Base-by-base conservation (phyloP, 179 eudicot species). In the Patellifolia procumbens region DNA sequence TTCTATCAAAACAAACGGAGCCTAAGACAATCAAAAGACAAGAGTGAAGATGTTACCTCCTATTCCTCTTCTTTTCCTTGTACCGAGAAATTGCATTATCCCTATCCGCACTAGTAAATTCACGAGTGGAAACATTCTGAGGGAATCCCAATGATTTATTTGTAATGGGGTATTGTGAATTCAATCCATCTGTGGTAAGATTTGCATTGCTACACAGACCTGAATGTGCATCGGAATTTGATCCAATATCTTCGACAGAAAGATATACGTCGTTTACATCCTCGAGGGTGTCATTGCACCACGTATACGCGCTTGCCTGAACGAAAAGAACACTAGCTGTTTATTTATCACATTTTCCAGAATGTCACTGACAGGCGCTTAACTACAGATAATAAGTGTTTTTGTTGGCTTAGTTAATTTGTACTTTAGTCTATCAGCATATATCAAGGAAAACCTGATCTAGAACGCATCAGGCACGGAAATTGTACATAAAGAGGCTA, bases 41-140 rank as follows among this genome's bases (percentile, higher is more conserved):
- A 19, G 10, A 28, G 39, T 49, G 43, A 10, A 76, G 22, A 74
- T 37, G 24, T 68, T 88, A 93, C 98, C 98, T 92, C 81, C 98
- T 87, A 68, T 84, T 88, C 81, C 91, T 88, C 88, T 89, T 94
- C 85, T 94, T 94, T 82, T 92, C 98, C 83, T 92, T 92, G 86
- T 94, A 94, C 9, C 98, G 89, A 55, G 93, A 81, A 46, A 94
- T 32, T 19, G 97, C 97, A 51, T 86, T 75, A 77, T 86, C 98
- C 69, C 98, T 75, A 39, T 91, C 93, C 43, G 86, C 91, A 73
- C 72, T 80, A 76, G 80, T 83, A 72, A 92, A 73, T 72, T 92
- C 97, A 74, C 78, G 83, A 20, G 79, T 68, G 63, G 77, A 60
- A 56, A 71, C 81, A 83, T 77, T 87, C 56, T 87, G 89, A 80